These are phyloP conservation scores for Penicillium samsonianum DNA, from an alignment of 495 filamentous ascomycete genomes.

Conservation along the genomic window DNA sequence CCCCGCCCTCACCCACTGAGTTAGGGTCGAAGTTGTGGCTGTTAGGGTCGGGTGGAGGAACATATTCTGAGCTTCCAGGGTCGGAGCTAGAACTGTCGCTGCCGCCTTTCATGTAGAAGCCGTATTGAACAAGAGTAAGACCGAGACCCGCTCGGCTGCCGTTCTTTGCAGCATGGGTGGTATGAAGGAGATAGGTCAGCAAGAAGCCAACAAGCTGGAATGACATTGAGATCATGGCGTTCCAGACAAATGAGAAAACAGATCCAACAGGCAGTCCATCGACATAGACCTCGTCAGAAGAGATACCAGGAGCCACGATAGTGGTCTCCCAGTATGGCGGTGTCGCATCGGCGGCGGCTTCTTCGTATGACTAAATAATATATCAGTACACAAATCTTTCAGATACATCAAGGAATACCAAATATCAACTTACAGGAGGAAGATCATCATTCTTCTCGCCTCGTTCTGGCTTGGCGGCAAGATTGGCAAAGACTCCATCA, in stretches of 20 bases:
- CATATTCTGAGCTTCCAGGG: constrained; percentile 52
- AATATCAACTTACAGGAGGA: constrained; percentile 73
- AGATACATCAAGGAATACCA: not conserved
- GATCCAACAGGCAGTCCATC: constrained; percentile 96
- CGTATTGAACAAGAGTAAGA: constrained; percentile 94
- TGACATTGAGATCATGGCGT: constrained; percentile 98
- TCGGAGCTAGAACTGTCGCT: constrained; percentile 49
- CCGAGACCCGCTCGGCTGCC: constrained; percentile 92
- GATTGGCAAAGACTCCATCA: constrained; percentile 95
- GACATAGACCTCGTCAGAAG: constrained; percentile 89
- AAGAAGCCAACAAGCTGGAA: constrained; percentile 97
- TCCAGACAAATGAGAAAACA: constrained; percentile 95
- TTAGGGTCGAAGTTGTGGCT: constrained; percentile 83
- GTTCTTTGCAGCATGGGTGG: constrained; percentile 96
- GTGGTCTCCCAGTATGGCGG: constrained; percentile 99
- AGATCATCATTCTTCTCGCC: constrained; percentile 81
- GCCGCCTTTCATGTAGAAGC: constrained; percentile 84
- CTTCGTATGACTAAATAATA: constrained; percentile 81
- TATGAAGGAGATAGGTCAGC: constrained; percentile 95
- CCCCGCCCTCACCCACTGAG: constrained; percentile 51
- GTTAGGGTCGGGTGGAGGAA: constrained; percentile 80
- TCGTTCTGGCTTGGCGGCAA: constrained; percentile 85
- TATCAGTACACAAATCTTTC: constrained; percentile 23
- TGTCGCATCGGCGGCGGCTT: constrained; percentile 94
- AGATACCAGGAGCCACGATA: constrained; percentile 86